A percentile compares a stretch with the other conserved stretches of the same genome.
Conservation (phyloP, 345 rosid species). For the Sisymbrium altissimum region DNA sequence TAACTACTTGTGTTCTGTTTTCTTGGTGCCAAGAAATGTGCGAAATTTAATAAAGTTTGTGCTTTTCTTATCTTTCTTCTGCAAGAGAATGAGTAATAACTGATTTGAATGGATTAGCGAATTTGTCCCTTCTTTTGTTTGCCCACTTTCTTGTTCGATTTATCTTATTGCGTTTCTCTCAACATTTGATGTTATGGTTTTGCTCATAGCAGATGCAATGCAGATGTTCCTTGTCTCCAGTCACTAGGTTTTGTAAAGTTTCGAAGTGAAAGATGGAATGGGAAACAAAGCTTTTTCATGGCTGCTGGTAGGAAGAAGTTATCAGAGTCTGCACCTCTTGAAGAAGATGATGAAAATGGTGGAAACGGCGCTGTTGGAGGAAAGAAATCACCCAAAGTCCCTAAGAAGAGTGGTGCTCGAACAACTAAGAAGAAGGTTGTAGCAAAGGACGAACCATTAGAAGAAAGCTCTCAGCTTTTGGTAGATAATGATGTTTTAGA, state of each 20-base stretch:
- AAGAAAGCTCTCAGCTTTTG: constrained; percentile 37
- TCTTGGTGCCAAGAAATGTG: constrained; percentile 2
- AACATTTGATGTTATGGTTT: background rate
- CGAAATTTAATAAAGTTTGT: background rate
- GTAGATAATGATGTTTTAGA: constrained; percentile 25
- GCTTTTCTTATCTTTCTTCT: constrained; percentile 3
- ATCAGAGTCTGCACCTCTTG: constrained; percentile 36
- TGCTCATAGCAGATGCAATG: constrained; percentile 48
- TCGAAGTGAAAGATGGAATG: constrained; percentile 44
- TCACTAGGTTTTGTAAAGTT: constrained; percentile 39
- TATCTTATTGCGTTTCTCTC: background rate
- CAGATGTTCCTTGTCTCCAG: constrained; percentile 35
- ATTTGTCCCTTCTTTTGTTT: background rate
- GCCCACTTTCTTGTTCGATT: background rate
- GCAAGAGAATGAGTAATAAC: background rate
- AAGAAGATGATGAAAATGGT: constrained; percentile 35
- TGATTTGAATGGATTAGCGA: background rate
- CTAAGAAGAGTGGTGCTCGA: constrained; percentile 42
- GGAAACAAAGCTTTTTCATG: constrained; percentile 39
- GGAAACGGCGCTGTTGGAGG: constrained; percentile 45
- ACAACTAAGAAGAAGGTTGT: constrained; percentile 55
- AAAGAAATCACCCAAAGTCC: constrained; percentile 42
- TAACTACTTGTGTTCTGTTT: background rate
- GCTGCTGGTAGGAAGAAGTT: constrained; percentile 56
- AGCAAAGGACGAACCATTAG: constrained; percentile 21